Conservation (phyloP, 1,284 basidiomycete species). For the Pterulicium gracile region DNA sequence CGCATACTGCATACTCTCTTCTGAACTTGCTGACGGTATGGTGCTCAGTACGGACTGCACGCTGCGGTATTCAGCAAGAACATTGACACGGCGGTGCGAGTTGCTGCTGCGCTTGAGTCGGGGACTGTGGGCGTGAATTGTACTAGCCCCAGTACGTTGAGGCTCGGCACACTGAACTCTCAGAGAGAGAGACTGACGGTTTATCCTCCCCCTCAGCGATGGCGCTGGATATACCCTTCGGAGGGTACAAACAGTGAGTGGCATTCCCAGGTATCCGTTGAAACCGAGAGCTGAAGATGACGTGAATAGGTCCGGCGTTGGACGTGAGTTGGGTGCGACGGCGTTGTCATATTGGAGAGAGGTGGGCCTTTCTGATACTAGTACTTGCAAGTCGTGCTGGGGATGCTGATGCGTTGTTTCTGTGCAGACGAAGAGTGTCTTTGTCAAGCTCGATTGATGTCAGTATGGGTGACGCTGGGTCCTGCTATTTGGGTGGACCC, state of each 20-base stretch:
- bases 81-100: constrained; percentile 3
- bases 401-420: too few relatives aligned
- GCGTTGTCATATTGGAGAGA: not conserved
- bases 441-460: too few relatives aligned
- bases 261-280: not conserved
- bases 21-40: too few relatives aligned
- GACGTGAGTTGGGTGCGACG: not conserved
- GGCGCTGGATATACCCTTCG: not conserved
- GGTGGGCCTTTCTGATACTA: too few relatives aligned
- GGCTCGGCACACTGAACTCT: not conserved
- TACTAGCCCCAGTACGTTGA: constrained; percentile 1
- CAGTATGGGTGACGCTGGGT: too few relatives aligned
- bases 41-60: constrained; percentile 1
- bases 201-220: not conserved
- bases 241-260: constrained; percentile 3
- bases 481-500: too few relatives aligned
- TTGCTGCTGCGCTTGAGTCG: constrained; percentile 1
- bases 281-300: too few relatives aligned
- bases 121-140: constrained; percentile 2
- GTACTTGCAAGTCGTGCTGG: too few relatives aligned
- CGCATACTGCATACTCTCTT: too few relatives aligned
- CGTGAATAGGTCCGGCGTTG: not conserved
- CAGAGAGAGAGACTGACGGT: too few relatives aligned
- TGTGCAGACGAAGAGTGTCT: too few relatives aligned
- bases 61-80: constrained; percentile 3